phyloP scores from a whole-genome alignment of 306 rosid species.

The Sicyos baderoa region DNA sequence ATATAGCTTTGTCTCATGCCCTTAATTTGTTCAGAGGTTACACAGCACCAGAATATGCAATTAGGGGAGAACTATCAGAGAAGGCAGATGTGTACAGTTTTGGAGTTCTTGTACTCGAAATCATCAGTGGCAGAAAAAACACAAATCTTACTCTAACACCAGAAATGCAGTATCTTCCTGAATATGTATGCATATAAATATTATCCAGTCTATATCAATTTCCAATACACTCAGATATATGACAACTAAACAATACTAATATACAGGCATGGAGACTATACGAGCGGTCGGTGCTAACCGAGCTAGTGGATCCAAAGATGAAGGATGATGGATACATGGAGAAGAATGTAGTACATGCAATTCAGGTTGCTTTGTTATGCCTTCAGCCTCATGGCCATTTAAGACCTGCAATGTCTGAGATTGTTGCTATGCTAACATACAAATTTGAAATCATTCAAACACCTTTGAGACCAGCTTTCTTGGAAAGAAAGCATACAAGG shows the following conservation, averaged over 20 bases:
- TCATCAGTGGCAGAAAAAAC: conserved; percentile 64
- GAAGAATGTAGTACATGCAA: conserved; percentile 56
- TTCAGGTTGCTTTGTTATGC: conserved; percentile 62
- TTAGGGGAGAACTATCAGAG: conserved; percentile 75
- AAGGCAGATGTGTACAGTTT: conserved; percentile 87
- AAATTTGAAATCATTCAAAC: conserved; percentile 41
- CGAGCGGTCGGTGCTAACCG: conserved; percentile 42
- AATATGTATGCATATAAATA: conserved; percentile 50
- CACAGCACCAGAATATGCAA: conserved; percentile 92
- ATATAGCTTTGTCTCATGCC: not conserved
- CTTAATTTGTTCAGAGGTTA: conserved; percentile 52
- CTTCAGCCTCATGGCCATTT: conserved; percentile 60
- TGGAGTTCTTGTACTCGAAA: conserved; percentile 91
- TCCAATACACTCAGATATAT: not conserved
- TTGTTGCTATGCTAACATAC: conserved; percentile 62
- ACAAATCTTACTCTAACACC: conserved; percentile 66
- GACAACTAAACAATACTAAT: not conserved
- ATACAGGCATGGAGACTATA: conserved; percentile 68
- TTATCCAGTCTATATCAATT: not conserved
- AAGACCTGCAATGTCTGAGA: conserved; percentile 82
- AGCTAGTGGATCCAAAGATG: conserved; percentile 56
- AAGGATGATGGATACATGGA: conserved; percentile 39
- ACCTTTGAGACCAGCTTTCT: conserved; percentile 51
- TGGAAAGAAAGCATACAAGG: conserved; percentile 38
- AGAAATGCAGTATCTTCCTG: conserved; percentile 83